Percentiles rank a stretch among this genome's conserved stretches.
phyloP scores from a whole-genome alignment of 495 filamentous ascomycete species.

The Letharia columbiana region DNA sequence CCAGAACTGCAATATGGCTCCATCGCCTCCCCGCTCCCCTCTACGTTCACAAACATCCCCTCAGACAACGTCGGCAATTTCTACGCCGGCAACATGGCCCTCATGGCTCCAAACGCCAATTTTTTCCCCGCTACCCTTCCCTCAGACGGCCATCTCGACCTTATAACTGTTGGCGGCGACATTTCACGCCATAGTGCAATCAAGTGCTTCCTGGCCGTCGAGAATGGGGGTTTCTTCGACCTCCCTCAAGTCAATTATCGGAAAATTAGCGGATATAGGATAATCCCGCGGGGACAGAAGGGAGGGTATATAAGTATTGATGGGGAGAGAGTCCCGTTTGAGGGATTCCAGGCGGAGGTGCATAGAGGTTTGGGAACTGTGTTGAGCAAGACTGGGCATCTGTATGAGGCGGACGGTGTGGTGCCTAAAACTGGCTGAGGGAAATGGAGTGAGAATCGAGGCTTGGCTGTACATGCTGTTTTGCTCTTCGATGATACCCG shows the following conservation, averaged over 20 bases:
- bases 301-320: constrained; percentile 89
- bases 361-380: constrained; percentile 79
- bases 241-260: constrained; percentile 66
- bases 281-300: constrained; percentile 58
- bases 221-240: constrained; percentile 65
- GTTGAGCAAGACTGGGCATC: constrained; percentile 57
- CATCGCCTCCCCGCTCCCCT: constrained; percentile 63
- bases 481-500: constrained; percentile 12
- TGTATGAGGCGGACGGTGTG: constrained; percentile 64
- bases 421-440: constrained; percentile 6
- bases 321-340: constrained; percentile 77
- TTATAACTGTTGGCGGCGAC: constrained; percentile 71
- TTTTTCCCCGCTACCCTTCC: constrained; percentile 85
- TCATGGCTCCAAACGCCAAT: constrained; percentile 75
- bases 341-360: constrained; percentile 83
- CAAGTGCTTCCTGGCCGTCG: constrained; percentile 58
- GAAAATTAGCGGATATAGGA: constrained; percentile 74
- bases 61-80: constrained; percentile 80
- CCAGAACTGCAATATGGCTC: constrained; percentile 73
- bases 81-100: constrained; percentile 87
- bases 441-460: background rate
- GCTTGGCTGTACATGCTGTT: background rate
- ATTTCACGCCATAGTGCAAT: constrained; percentile 55
- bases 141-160: constrained; percentile 76
- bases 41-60: constrained; percentile 62